Percentiles rank a stretch among this genome's conserved stretches.
These are phyloP conservation scores for Populus ilicifolia DNA, from an alignment of 345 rosid species.

Conservation along the genomic window DNA sequence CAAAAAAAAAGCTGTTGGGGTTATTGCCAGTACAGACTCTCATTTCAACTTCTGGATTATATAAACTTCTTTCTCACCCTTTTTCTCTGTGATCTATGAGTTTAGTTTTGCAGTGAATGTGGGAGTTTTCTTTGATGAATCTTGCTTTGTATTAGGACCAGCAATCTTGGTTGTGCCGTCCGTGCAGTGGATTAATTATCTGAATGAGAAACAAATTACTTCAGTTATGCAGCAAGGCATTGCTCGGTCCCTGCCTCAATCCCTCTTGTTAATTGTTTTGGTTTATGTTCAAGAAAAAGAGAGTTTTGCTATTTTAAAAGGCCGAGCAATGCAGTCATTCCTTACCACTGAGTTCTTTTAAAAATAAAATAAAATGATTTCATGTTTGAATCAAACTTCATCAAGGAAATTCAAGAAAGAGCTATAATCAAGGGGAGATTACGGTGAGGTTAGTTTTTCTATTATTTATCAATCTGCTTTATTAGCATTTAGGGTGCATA, in stretches of 20 bases:
- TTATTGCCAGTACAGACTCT: not conserved
- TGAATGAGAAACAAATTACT: not conserved
- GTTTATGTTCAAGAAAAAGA: no score
- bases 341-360: not conserved
- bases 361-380: not conserved
- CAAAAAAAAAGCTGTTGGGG: not conserved
- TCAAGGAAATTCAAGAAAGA: not conserved
- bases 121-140: not conserved
- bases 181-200: not conserved
- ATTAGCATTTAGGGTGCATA: not conserved
- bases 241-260: not conserved
- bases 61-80: not conserved
- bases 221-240: not conserved
- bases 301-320: not conserved
- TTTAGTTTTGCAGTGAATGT: not conserved
- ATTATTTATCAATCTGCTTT: not conserved
- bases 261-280: not conserved
- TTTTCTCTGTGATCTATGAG: not conserved
- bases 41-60: not conserved
- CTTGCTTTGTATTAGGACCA: not conserved
- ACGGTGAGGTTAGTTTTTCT: not conserved
- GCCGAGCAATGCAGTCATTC: not conserved
- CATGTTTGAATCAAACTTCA: not conserved
- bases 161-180: not conserved
- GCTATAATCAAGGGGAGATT: not conserved